A percentile compares a stretch with the other conserved stretches of the same genome.
Conservation (phyloP, 495 filamentous ascomycete genomes). For the Tuber melanosporum region DNA sequence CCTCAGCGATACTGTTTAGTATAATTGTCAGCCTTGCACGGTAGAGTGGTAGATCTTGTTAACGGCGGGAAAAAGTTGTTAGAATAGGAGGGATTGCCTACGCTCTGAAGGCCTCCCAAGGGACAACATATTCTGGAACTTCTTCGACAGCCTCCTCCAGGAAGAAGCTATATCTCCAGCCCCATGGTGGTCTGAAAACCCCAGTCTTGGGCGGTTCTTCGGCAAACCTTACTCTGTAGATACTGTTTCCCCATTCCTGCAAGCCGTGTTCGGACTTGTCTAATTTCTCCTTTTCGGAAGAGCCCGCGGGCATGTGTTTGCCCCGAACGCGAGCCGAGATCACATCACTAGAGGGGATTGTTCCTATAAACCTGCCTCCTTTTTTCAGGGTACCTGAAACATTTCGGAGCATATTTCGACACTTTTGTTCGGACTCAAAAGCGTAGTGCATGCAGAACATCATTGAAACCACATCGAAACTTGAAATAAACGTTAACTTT, state of each 20-base stretch:
- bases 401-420: slow-evolving; percentile 85
- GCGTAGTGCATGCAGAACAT: slow-evolving; percentile 99
- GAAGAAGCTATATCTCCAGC: slow-evolving; percentile 96
- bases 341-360: slow-evolving; percentile 87
- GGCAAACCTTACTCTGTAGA: slow-evolving; percentile 84
- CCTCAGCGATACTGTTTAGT: slow-evolving; percentile 62
- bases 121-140: slow-evolving; percentile 94
- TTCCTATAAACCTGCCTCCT: slow-evolving; percentile 85
- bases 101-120: slow-evolving; percentile 91
- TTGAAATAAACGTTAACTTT: slow-evolving; percentile 36
- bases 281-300: slow-evolving; percentile 35
- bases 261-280: slow-evolving; percentile 39
- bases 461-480: slow-evolving; percentile 93
- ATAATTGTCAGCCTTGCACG: background rate
- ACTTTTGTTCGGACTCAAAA: slow-evolving; percentile 83
- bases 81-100: slow-evolving; percentile 41
- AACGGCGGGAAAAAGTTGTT: slow-evolving; percentile 20
- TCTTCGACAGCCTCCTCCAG: slow-evolving; percentile 93
- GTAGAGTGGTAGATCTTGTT: background rate
- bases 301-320: slow-evolving; percentile 46
- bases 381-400: slow-evolving; percentile 85
- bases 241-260: slow-evolving; percentile 72
- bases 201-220: slow-evolving; percentile 54
- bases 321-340: slow-evolving; percentile 58
- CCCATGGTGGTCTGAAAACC: slow-evolving; percentile 86